Evolutionary conservation across 192 early-diverging fungal species (phyloP), one percentile per base, ranked within the genome.

Genomic region (Mortierella antarctica): DNA sequence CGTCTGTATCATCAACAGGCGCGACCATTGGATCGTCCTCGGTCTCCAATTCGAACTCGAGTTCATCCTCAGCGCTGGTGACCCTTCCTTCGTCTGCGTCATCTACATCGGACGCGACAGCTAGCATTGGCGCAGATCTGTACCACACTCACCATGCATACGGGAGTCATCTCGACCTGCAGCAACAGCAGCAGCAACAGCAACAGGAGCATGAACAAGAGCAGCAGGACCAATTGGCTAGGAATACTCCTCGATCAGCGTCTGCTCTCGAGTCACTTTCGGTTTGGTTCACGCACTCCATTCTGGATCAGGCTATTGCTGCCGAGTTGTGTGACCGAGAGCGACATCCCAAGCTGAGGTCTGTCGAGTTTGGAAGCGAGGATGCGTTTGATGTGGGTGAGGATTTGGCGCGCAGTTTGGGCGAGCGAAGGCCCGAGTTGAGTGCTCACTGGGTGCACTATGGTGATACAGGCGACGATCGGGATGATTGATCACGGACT

Each of bases 321-420:
- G 45, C 40, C 9, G 77, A 80, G 48, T 23, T 80, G 40, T 46
- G 58, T 3, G 57, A 68, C 42, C 44, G 57, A 2, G 9, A 44
- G 14, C 63, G 77, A 21, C 77, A 80, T 0, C 77, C 77, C 10
- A 50, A 57, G 8, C 23, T 80, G 47, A 67, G n/a, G 42, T 5
- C 21, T 0, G 77, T 80, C 5, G 77, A 72, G 18, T 80, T 80
- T 64, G 77, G 77, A 23, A 80, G 77, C n/a, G 77, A 80, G 17
- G 70, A 72, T 45, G 42, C 55, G 10, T 80, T 71, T 72, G 70
- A 72, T 63, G 21, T 41, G 2, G 77, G 77, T 2, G 70, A 51
- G 39, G 55, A 68, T 48, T 55, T 53, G 54, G 48, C 67, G 9
- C 57, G 50, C 14, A 10, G 13, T 8, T 39, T 80, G 31, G 17